Evolutionary conservation across 2,329 filamentous ascomycete species (phyloP).

Genomic region (Lasiodiplodia gonubiensis): DNA sequence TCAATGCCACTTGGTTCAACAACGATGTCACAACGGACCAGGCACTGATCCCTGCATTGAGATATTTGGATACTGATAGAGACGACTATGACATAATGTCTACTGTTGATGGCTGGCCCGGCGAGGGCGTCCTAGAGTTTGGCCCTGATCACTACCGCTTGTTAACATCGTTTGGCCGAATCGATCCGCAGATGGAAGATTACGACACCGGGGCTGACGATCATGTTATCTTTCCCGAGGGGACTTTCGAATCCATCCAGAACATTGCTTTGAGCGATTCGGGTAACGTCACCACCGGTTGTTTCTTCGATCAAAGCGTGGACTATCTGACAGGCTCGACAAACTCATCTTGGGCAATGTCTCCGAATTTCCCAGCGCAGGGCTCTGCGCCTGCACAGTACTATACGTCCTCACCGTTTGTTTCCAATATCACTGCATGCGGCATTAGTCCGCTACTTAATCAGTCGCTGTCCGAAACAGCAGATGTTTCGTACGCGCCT

Average conservation of each 20-base stretch:
- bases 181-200: slow-evolving; percentile 62
- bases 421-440: slow-evolving; percentile 57
- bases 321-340: slow-evolving; percentile 52
- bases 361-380: slow-evolving; percentile 32
- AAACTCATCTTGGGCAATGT: slow-evolving; percentile 53
- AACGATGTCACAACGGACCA: background rate
- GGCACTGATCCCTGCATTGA: background rate
- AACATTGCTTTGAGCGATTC: slow-evolving; percentile 43
- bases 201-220: slow-evolving; percentile 63
- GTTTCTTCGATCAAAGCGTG: slow-evolving; percentile 55
- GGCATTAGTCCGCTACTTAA: slow-evolving; percentile 68
- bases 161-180: slow-evolving; percentile 60
- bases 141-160: slow-evolving; percentile 57
- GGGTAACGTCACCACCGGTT: slow-evolving; percentile 57
- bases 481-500: slow-evolving; percentile 52
- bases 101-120: slow-evolving; percentile 68
- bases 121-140: slow-evolving; percentile 64
- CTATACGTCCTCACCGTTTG: slow-evolving; percentile 36
- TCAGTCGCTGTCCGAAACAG: slow-evolving; percentile 56
- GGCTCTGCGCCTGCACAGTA: slow-evolving; percentile 33
- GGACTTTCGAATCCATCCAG: slow-evolving; percentile 50
- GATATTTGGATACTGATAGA: slow-evolving; percentile 30
- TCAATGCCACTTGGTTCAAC: slow-evolving; percentile 65
- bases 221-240: slow-evolving; percentile 57
- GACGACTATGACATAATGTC: slow-evolving; percentile 43